Evolutionary conservation across 1,284 basidiomycete species (phyloP).

Genomic region (Ceratorhiza oryzae-sativae): DNA sequence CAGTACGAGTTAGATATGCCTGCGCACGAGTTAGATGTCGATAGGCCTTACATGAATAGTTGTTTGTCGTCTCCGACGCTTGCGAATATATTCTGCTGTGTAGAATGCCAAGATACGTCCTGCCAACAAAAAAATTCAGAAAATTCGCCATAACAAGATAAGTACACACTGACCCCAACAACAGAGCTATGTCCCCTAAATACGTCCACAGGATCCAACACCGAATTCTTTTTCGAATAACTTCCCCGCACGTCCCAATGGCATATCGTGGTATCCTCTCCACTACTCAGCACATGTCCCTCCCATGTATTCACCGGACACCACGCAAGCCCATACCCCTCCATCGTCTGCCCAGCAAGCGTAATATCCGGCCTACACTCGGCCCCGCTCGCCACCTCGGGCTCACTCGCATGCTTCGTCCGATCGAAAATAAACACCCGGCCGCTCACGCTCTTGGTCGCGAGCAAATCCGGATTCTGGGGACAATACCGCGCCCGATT

Average conservation of each 20-base stretch:
- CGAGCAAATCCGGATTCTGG: slow-evolving; percentile 96
- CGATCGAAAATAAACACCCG: slow-evolving; percentile 95
- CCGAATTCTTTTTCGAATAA: slow-evolving; percentile 81
- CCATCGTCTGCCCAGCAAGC: slow-evolving; percentile 87
- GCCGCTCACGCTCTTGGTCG: slow-evolving; percentile 90
- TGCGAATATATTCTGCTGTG: slow-evolving; percentile 85
- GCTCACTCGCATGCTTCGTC: slow-evolving; percentile 95
- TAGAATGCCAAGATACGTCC: slow-evolving; percentile 97
- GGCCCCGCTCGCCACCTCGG: slow-evolving; percentile 61
- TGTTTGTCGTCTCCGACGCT: slow-evolving; percentile 98
- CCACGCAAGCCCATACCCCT: slow-evolving; percentile 96
- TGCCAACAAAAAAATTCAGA: slow-evolving; percentile 52
- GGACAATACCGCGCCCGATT: slow-evolving; percentile 99
- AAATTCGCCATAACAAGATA: neutral
- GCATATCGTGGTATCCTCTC: slow-evolving; percentile 95
- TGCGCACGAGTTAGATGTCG: slow-evolving; percentile 22
- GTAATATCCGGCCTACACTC: slow-evolving; percentile 91
- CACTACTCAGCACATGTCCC: slow-evolving; percentile 90
- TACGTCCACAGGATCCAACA: slow-evolving; percentile 80
- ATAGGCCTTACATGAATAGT: slow-evolving; percentile 78
- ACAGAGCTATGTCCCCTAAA: slow-evolving; percentile 90
- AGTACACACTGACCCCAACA: slow-evolving; percentile 73
- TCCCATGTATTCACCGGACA: slow-evolving; percentile 68
- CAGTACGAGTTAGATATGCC: slow-evolving; percentile 23
- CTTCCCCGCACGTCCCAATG: slow-evolving; percentile 75